phyloP scores from a whole-genome alignment of 495 filamentous ascomycete species.

The Massariosphaeria phaeospora region DNA sequence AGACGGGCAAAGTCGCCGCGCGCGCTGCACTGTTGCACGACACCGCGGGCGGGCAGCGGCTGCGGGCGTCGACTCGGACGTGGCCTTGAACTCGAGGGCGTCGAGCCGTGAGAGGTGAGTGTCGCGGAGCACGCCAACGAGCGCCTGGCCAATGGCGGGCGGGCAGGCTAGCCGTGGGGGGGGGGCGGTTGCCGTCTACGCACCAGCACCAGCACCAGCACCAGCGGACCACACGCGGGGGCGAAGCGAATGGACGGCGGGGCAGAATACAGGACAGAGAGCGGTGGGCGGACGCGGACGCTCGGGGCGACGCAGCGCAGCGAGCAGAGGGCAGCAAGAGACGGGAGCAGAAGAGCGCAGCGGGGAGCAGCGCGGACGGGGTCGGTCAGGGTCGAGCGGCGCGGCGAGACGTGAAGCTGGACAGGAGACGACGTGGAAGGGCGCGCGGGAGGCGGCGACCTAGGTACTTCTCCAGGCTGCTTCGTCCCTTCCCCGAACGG shows the following conservation, averaged over 20 bases:
- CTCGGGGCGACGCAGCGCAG: neutral
- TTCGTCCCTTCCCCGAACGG: conserved; percentile 10
- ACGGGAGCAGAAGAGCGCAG: neutral
- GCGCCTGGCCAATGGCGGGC: conserved; percentile 10
- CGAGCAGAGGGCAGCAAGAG: neutral
- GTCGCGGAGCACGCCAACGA: conserved; percentile 6
- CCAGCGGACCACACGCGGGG: neutral
- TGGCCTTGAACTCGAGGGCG: too few relatives aligned
- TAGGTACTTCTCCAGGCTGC: too few relatives aligned
- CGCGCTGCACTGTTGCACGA: conserved; percentile 8
- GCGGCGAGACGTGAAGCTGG: neutral
- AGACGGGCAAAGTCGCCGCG: neutral
- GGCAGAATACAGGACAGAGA: neutral
- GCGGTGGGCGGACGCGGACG: neutral
- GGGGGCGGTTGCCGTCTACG: conserved; percentile 2
- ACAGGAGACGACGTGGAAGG: neutral
- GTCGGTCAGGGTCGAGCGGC: neutral
- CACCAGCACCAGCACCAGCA: neutral
- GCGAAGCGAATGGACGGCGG: neutral
- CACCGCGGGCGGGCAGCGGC: too few relatives aligned
- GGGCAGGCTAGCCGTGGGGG: neutral
- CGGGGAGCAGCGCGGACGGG: neutral
- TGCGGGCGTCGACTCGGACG: too few relatives aligned
- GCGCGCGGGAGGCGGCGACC: conserved; percentile 21
- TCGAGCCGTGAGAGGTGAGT: neutral